phyloP scores from a whole-genome alignment of 495 filamentous ascomycete genomes.

The Penicillium cinerascens region DNA sequence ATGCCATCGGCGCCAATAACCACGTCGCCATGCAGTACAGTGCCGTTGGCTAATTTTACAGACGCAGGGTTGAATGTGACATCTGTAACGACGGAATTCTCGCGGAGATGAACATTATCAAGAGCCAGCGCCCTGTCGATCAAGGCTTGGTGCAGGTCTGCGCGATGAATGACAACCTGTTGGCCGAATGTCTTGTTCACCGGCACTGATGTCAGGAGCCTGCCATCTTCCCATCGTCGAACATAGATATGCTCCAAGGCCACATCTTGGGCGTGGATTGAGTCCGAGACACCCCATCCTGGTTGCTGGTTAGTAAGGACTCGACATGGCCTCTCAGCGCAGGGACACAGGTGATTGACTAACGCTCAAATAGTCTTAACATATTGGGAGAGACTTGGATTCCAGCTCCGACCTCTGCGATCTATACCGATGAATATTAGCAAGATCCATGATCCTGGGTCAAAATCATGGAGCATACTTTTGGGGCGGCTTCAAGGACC shows the following conservation, averaged over 20 bases:
- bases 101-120: slow-evolving; percentile 34
- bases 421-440: slow-evolving; percentile 15
- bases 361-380: slow-evolving; percentile 61
- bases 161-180: slow-evolving; percentile 43
- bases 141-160: slow-evolving; percentile 43
- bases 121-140: slow-evolving; percentile 35
- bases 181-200: slow-evolving; percentile 43
- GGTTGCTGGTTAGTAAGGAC: neutral
- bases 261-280: slow-evolving; percentile 38
- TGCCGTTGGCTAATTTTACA: slow-evolving; percentile 35
- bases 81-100: slow-evolving; percentile 31
- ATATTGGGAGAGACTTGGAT: slow-evolving; percentile 81
- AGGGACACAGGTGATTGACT: slow-evolving; percentile 4
- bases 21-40: slow-evolving; percentile 35
- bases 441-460: neutral
- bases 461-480: slow-evolving; percentile 19
- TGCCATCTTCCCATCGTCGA: slow-evolving; percentile 41
- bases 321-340: neutral
- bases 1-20: slow-evolving; percentile 48
- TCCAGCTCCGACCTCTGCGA: slow-evolving; percentile 68
- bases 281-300: slow-evolving; percentile 44
- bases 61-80: slow-evolving; percentile 29
- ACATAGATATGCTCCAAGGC: slow-evolving; percentile 41
- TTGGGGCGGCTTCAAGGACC: slow-evolving; percentile 37
- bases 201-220: slow-evolving; percentile 34